phyloP scores from a whole-genome alignment of 768 basidiomycete species.

The Lactarius sp. region DNA sequence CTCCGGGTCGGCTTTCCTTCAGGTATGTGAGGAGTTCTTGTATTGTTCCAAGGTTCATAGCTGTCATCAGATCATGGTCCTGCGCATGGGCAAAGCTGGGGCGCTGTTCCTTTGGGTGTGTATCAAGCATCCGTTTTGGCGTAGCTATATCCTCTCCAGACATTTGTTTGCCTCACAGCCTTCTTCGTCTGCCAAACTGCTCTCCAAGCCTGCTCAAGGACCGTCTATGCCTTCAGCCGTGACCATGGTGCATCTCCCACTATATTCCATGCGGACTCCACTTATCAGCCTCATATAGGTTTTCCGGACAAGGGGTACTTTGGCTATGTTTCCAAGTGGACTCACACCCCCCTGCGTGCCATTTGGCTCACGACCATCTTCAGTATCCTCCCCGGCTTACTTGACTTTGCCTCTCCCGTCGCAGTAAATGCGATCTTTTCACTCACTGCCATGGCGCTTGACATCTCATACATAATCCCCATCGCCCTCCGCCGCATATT shows the following conservation, averaged over 20 bases:
- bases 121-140: neutral
- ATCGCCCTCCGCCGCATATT: constrained; percentile 68
- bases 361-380: constrained; percentile 69
- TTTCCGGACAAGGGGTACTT: constrained; percentile 79
- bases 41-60: neutral
- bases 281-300: constrained; percentile 36
- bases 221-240: constrained; percentile 80
- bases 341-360: constrained; percentile 71
- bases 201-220: constrained; percentile 77
- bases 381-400: constrained; percentile 63
- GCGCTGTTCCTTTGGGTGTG: constrained; percentile 74
- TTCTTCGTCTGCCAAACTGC: constrained; percentile 82
- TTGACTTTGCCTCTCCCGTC: constrained; percentile 71
- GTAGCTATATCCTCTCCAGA: constrained; percentile 33
- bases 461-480: constrained; percentile 78
- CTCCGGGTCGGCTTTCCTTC: constrained; percentile 68
- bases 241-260: constrained; percentile 50
- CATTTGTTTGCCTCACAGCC: constrained; percentile 76
- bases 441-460: constrained; percentile 71
- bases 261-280: neutral
- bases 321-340: constrained; percentile 55
- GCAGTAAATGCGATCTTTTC: constrained; percentile 82
- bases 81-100: constrained; percentile 72
- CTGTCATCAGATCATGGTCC: constrained; percentile 54
- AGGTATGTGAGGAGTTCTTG: constrained; percentile 34